Evolutionary conservation across 225 moss, liverwort and hornwort species (phyloP), one percentile per base, ranked within the genome.

Genomic region (Marchantia polymorpha): DNA sequence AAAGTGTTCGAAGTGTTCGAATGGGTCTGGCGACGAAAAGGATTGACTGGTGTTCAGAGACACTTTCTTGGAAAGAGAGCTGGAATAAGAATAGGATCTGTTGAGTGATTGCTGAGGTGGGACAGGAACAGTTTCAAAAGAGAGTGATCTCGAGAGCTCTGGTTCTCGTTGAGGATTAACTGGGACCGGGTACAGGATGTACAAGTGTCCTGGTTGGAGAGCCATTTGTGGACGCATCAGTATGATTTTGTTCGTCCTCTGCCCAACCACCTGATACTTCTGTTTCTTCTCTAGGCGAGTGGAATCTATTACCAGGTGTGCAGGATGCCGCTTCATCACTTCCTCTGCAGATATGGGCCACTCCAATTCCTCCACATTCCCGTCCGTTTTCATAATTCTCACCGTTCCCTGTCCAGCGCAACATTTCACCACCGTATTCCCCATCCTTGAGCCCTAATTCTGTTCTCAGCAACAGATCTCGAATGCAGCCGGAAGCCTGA

Each of bases 121-220:
- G 58, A 15, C 17, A 58, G 58, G 58, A 60, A 20, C 60, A 60
- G 19, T 7, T 60, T 7, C 19, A 60, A 60, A 20, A 22, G 60
- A 16, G 64, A 64, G 13, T 5, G 13, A 27, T 31, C 4, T 69
- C 15, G 69, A 69, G 8, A 17, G 25, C 65, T 65, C 27, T 29
- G 29, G 65, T 13, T 69, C 46, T 10, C 20, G 39, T 47, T 27
- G 19, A 14, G 69, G 3, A 17, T 16, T 46, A 30, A 1, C 12
- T 11, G 64, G 17, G 48, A 14, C 47, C 47, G 47, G 12, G 20
- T 47, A 69, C 7, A 69, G 26, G 47, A 69, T 46, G 69, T 69
- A 69, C 69, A 69, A 48, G 19, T 17, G 46, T 48, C 69, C 69
- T 0, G 69, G 47, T 69, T 48, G 69, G 69, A 69, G 69, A 69